A percentile compares a stretch with the other conserved stretches of the same genome.
These are phyloP conservation scores for Hondaea fermentalgiana DNA, from an alignment of 108 stramenopile genomes.

Conservation along the genomic window DNA sequence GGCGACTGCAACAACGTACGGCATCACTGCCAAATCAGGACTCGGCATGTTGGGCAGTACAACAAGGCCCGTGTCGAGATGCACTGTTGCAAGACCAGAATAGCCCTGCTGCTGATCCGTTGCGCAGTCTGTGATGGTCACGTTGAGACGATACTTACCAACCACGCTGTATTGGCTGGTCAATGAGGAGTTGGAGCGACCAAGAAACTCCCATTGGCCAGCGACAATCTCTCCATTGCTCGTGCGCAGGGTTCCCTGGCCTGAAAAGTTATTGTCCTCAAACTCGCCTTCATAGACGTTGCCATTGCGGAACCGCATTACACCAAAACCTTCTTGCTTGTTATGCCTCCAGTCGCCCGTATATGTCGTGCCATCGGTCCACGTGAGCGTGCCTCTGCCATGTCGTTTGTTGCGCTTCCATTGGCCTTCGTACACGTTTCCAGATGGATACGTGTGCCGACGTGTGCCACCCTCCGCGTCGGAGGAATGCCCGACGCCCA, in stretches of 20 bases:
- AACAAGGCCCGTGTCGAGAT: background rate
- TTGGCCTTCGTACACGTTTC: constrained; percentile 32
- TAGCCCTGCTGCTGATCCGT: background rate
- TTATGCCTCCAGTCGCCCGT: constrained; percentile 24
- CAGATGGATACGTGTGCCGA: constrained; percentile 19
- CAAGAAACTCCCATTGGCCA: background rate
- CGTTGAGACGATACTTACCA: background rate
- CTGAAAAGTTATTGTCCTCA: constrained; percentile 16
- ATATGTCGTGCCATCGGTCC: constrained; percentile 27
- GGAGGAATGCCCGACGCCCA: background rate
- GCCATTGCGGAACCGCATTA: constrained; percentile 22
- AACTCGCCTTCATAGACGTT: constrained; percentile 36
- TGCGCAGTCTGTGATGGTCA: background rate
- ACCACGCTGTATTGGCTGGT: background rate
- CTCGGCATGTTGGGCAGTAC: background rate
- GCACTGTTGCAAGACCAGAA: background rate
- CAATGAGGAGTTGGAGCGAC: background rate
- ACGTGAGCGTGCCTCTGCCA: constrained; percentile 34
- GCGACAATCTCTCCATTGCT: background rate
- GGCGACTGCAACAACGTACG: background rate
- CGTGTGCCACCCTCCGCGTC: background rate
- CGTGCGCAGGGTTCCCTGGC: constrained; percentile 24
- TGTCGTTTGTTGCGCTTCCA: constrained; percentile 37
- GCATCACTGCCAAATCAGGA: background rate
- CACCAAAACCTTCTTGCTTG: constrained; percentile 22